Conservation (phyloP, 306 rosid genomes). For the Senna tora region DNA sequence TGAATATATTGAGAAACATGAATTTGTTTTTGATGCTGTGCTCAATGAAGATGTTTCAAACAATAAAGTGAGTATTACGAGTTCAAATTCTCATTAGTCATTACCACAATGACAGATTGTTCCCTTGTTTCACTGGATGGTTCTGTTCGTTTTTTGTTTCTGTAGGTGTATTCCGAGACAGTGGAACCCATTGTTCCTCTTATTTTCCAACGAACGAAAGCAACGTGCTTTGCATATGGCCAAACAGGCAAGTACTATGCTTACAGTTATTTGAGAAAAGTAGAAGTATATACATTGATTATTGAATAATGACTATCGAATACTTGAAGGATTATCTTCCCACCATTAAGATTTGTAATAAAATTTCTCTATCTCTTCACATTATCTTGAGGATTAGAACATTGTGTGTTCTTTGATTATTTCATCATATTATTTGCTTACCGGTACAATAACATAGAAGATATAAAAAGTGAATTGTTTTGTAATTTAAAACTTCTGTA, state of each 20-base stretch:
- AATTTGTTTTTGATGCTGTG: conserved; percentile 79
- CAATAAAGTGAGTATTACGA: conserved; percentile 58
- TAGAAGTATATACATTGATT: background rate
- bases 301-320: conserved; percentile 12
- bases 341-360: background rate
- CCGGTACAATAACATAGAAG: background rate
- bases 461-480: conserved; percentile 4
- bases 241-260: conserved; percentile 71
- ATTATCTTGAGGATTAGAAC: conserved; percentile 17
- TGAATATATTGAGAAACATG: conserved; percentile 74
- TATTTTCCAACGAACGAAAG: conserved; percentile 79
- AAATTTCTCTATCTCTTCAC: background rate
- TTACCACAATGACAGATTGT: conserved; percentile 20
- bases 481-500: conserved; percentile 18
- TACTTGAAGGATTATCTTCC: background rate
- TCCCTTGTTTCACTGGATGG: conserved; percentile 32
- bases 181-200: conserved; percentile 83
- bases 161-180: conserved; percentile 73
- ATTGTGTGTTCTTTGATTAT: conserved; percentile 11
- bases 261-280: conserved; percentile 30
- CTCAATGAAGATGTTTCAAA: conserved; percentile 80
- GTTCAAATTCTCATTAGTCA: conserved; percentile 29
- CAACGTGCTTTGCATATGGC: conserved; percentile 92
- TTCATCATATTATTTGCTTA: conserved; percentile 7
- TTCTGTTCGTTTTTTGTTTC: conserved; percentile 11